Percentiles rank a stretch among this genome's conserved stretches.
phyloP scores from a whole-genome alignment of 345 rosid genomes.

The Hibiscus syriacus region DNA sequence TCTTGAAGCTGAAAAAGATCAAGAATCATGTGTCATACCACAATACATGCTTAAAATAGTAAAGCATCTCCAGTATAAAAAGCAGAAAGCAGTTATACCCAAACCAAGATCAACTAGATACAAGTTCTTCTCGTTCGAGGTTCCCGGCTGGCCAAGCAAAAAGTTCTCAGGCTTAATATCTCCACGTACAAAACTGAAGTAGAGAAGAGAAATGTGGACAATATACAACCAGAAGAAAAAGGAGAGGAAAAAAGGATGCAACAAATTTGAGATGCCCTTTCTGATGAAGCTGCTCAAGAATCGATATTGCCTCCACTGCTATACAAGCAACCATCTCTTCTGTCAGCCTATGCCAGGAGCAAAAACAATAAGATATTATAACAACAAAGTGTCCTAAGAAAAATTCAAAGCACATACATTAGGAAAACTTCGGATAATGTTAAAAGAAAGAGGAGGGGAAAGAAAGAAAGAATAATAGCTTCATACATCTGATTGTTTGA shows the following conservation, averaged over 20 bases:
- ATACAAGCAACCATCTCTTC: constrained; percentile 84
- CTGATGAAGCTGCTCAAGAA: constrained; percentile 77
- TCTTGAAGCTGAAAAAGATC: constrained; percentile 49
- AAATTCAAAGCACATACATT: not conserved
- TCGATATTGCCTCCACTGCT: constrained; percentile 84
- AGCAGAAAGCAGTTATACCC: constrained; percentile 31
- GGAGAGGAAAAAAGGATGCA: constrained; percentile 9
- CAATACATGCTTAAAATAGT: not conserved
- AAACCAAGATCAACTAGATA: constrained; percentile 87
- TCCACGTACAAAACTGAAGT: too few relatives aligned
- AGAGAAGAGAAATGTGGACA: constrained; percentile 19
- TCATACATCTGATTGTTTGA: too few relatives aligned
- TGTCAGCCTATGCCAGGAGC: constrained; percentile 50
- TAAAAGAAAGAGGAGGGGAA: not conserved
- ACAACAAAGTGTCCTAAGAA: not conserved
- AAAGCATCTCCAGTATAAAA: not conserved
- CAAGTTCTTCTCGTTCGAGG: constrained; percentile 78
- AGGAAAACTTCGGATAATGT: not conserved
- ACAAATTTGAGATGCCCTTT: constrained; percentile 47
- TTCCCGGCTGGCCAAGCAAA: constrained; percentile 82
- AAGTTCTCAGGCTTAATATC: too few relatives aligned
- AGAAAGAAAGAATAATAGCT: too few relatives aligned
- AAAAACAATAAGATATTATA: constrained; percentile 1
- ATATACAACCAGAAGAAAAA: not conserved
- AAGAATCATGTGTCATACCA: not conserved